Evolutionary conservation across 371 early-diverging fungal species (phyloP).

Genomic region (Circinella umbellata): DNA sequence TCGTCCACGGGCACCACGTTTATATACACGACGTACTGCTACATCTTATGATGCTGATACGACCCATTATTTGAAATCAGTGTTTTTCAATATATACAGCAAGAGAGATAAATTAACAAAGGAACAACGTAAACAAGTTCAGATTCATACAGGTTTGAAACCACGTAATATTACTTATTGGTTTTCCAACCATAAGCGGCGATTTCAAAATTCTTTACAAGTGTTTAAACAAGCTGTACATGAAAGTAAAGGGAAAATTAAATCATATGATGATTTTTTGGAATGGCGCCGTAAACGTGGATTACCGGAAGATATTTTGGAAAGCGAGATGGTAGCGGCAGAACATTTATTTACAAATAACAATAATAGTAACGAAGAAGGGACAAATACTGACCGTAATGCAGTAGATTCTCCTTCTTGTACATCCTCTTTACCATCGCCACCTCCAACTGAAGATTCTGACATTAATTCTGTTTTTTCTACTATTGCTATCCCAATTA

Average conservation of each 20-base stretch:
- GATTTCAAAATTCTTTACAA: constrained; percentile 35
- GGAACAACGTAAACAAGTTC: constrained; percentile 39
- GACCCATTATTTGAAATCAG: constrained; percentile 42
- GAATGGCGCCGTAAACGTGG: constrained; percentile 33
- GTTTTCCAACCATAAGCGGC: constrained; percentile 55
- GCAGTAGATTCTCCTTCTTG: too few species aligned
- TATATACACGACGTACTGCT: constrained; percentile 35
- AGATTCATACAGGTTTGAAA: constrained; percentile 40
- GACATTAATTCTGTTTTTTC: too few species aligned
- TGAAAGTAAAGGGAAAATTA: constrained; percentile 30
- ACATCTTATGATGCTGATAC: constrained; percentile 51
- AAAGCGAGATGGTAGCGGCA: neutral
- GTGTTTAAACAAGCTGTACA: constrained; percentile 32
- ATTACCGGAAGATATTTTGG: constrained; percentile 31
- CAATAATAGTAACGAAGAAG: too few species aligned
- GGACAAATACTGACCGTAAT: too few species aligned
- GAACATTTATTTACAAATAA: too few species aligned
- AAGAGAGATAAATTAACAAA: constrained; percentile 45
- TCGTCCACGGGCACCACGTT: constrained; percentile 1
- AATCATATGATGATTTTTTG: constrained; percentile 49
- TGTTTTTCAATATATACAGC: constrained; percentile 49
- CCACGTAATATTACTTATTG: constrained; percentile 56
- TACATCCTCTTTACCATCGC: too few species aligned
- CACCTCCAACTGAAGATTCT: neutral
- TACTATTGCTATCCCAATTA: too few species aligned